Conservation (phyloP, 2,329 filamentous ascomycete genomes). For the Botrytis tulipae region DNA sequence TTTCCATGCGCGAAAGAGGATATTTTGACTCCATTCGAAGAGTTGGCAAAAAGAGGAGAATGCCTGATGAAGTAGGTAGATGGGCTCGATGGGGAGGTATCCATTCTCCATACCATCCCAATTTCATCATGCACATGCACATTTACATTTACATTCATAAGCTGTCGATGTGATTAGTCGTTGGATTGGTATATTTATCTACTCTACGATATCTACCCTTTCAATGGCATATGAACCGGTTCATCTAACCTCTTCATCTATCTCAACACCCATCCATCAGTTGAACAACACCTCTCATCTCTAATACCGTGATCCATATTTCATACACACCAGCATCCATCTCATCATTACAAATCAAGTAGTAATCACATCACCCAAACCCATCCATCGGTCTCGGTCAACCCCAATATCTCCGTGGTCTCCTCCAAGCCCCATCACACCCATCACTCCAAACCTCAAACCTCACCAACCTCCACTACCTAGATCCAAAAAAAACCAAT, state of each 20-base stretch:
- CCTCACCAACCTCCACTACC: not conserved
- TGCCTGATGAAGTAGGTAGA: not conserved
- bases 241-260: not conserved
- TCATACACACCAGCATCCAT: not conserved
- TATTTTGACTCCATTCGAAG: slow-evolving; percentile 5
- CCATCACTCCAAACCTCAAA: not conserved
- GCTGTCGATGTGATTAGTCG: not conserved
- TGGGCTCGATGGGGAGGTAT: not conserved
- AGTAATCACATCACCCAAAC: not conserved
- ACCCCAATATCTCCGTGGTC: not conserved
- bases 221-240: not conserved
- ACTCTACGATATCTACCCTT: no score
- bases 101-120: not conserved
- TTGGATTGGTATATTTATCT: not conserved
- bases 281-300: not conserved
- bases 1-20: slow-evolving; percentile 7
- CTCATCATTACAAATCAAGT: not conserved
- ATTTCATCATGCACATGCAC: not conserved
- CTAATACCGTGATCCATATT: no score
- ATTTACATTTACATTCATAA: not conserved
- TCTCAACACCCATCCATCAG: not conserved
- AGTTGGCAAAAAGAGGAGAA: slow-evolving; percentile 8
- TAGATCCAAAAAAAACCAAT: not conserved
- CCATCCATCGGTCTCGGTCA: slow-evolving; percentile 1
- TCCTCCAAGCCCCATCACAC: not conserved